These are phyloP conservation scores for Salinomyces thailandicus DNA, from an alignment of 2,329 filamentous ascomycete genomes.

Conservation along the genomic window DNA sequence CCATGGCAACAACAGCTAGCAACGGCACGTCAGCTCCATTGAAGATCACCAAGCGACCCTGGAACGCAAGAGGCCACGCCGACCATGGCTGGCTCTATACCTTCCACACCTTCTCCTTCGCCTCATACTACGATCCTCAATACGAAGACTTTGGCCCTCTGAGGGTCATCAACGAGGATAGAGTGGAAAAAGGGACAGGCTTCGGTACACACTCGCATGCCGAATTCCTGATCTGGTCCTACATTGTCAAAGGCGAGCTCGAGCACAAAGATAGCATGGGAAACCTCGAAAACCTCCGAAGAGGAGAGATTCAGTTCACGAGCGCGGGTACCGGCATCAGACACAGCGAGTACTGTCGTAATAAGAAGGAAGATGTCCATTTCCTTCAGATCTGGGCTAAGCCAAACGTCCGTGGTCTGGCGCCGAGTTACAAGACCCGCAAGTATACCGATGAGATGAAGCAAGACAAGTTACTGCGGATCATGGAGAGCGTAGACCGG, in stretches of 20 bases:
- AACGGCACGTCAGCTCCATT: conserved; percentile 18
- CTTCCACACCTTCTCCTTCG: conserved; percentile 80
- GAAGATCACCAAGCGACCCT: conserved; percentile 65
- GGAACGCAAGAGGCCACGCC: conserved; percentile 59
- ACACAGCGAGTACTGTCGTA: conserved; percentile 75
- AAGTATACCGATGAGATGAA: conserved; percentile 65
- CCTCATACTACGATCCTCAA: conserved; percentile 55
- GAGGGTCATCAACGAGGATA: conserved; percentile 81
- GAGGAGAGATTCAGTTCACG: conserved; percentile 83
- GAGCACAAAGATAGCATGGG: conserved; percentile 83
- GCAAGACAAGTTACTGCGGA: conserved; percentile 57
- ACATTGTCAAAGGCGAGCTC: conserved; percentile 74
- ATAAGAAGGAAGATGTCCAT: conserved; percentile 59
- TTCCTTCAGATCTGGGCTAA: conserved; percentile 80
- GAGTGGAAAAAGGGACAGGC: conserved; percentile 60
- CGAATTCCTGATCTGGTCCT: conserved; percentile 83
- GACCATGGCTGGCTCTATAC: conserved; percentile 83
- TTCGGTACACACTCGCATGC: conserved; percentile 80
- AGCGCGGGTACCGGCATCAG: conserved; percentile 72
- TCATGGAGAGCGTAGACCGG: conserved; percentile 61
- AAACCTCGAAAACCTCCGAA: conserved; percentile 56
- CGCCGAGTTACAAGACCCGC: conserved; percentile 65
- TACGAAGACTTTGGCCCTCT: conserved; percentile 64
- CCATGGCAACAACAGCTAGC: conserved; percentile 29
- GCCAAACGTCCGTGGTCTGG: conserved; percentile 62